Evolutionary conservation across 2,329 filamentous ascomycete species (phyloP).

Genomic region (Colletotrichum spaethianum): DNA sequence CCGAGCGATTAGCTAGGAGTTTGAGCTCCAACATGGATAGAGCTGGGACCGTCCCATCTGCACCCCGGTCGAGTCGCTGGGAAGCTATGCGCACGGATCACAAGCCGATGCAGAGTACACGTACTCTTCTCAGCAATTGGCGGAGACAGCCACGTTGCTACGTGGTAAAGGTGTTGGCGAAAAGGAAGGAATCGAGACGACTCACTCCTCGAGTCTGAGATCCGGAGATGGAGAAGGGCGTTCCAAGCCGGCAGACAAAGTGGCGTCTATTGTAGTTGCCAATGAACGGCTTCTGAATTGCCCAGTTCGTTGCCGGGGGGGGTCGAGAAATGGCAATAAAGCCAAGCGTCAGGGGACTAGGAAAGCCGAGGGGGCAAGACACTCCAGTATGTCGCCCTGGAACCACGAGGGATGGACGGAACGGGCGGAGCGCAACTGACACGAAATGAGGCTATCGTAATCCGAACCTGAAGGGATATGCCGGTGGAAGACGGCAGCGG

Average conservation of each 20-base stretch:
- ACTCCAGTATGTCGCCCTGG: constrained; percentile 27
- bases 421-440: constrained; percentile 24
- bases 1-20: constrained; percentile 37
- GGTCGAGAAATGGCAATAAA: constrained; percentile 23
- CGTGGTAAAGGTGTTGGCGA: constrained; percentile 23
- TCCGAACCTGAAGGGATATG: constrained; percentile 1
- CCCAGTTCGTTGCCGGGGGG: constrained; percentile 1
- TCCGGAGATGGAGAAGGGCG: not conserved
- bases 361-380: constrained; percentile 34
- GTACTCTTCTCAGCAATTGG: constrained; percentile 12
- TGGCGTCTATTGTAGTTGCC: not conserved
- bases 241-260: not conserved
- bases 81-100: constrained; percentile 34
- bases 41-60: constrained; percentile 37
- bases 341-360: constrained; percentile 25
- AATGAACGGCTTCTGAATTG: not conserved
- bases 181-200: constrained; percentile 8
- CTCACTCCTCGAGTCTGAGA: constrained; percentile 7
- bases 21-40: constrained; percentile 40
- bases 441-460: constrained; percentile 38
- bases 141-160: constrained; percentile 25
- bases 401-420: constrained; percentile 21
- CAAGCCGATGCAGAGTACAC: constrained; percentile 23
- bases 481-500: not conserved
- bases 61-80: constrained; percentile 35